phyloP scores from a whole-genome alignment of 495 filamentous ascomycete species.

The Xylaria acuta region DNA sequence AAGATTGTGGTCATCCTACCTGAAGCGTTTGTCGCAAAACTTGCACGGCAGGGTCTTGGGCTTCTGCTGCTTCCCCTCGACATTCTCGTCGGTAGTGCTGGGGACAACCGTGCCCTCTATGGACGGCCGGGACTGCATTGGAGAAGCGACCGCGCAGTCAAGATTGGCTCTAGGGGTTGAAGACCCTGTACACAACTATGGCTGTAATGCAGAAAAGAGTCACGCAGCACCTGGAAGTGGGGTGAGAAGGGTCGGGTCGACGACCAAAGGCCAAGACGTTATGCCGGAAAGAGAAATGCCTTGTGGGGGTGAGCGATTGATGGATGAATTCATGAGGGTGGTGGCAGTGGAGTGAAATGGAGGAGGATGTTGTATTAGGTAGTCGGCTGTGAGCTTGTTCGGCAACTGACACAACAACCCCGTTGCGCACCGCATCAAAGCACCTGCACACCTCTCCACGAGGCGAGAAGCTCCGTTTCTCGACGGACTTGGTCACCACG shows the following conservation, averaged over 20 bases:
- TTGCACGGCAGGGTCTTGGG: constrained; percentile 61
- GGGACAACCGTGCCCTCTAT: constrained; percentile 52
- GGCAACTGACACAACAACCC: constrained; percentile 36
- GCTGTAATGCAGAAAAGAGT: constrained; percentile 44
- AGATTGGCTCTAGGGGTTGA: constrained; percentile 49
- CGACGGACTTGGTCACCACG: not conserved
- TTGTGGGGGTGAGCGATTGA: constrained; percentile 43
- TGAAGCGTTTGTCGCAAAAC: constrained; percentile 63
- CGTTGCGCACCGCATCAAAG: constrained; percentile 28
- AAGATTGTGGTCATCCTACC: constrained; percentile 46
- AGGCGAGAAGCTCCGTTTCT: not conserved
- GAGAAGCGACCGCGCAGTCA: constrained; percentile 36
- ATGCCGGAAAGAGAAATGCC: constrained; percentile 46
- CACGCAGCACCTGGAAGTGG: constrained; percentile 46
- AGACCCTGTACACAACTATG: constrained; percentile 44
- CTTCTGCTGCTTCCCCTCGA: constrained; percentile 58
- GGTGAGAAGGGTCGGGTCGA: constrained; percentile 41
- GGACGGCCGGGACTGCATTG: constrained; percentile 57
- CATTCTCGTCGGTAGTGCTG: constrained; percentile 51
- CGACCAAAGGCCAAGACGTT: constrained; percentile 39
- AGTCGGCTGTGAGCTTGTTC: constrained; percentile 38
- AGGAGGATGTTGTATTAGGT: constrained; percentile 33
- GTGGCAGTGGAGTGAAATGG: constrained; percentile 22
- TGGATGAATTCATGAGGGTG: constrained; percentile 46
- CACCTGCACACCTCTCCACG: constrained; percentile 15